Evolutionary conservation across 2,329 filamentous ascomycete genomes (phyloP), one percentile per base, ranked within the genome.

Genomic region (Graphilbum fragrans): DNA sequence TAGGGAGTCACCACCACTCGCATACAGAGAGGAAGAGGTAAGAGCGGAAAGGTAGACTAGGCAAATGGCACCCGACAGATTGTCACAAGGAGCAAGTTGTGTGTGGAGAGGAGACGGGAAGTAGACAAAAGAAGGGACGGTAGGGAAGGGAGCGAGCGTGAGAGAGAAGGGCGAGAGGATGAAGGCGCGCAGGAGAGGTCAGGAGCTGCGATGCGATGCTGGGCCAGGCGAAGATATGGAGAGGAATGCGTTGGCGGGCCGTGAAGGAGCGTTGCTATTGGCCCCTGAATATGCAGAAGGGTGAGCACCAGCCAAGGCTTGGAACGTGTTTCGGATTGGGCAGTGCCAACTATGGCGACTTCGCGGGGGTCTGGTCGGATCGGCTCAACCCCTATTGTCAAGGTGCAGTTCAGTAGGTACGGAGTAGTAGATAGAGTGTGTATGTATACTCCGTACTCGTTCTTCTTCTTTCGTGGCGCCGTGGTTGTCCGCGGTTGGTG

Each of bases 261-360:
- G 34, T 21, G 34, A 10, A 7, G 31, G 10, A 21, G 12, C 34
- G 8, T 12, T 9, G 18, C 21, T 21, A 21, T 11, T 21, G 16
- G 35, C 20, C n/a, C 27, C 16, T 22, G 21, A 9, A 11, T 4
- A 10, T n/a, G 22, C 23, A 11, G 7, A 21, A 9, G 21, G n/a
- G n/a, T 19, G n/a, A 42, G 37, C 20, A 37, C 27, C 38, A 44
- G 42, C 42, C 43, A 45, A 41, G 36, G 40, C 36, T 25, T 43
- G 45, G 45, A 47, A 47, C 41, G 45, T 40, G 45, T 47, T 45
- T 47, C 45, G 45, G 29, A 33, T 45, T 41, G 33, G n/a, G 22
- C n/a, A n/a, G n/a, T n/a, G n/a, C n/a, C n/a, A n/a, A n/a, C n/a
- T n/a, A n/a, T n/a, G n/a, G n/a, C n/a, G n/a, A n/a, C n/a, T n/a